Percentiles rank a stretch among this genome's conserved stretches.
phyloP scores from a whole-genome alignment of 805 yeast genomes.

The Saturnispora bothae region DNA sequence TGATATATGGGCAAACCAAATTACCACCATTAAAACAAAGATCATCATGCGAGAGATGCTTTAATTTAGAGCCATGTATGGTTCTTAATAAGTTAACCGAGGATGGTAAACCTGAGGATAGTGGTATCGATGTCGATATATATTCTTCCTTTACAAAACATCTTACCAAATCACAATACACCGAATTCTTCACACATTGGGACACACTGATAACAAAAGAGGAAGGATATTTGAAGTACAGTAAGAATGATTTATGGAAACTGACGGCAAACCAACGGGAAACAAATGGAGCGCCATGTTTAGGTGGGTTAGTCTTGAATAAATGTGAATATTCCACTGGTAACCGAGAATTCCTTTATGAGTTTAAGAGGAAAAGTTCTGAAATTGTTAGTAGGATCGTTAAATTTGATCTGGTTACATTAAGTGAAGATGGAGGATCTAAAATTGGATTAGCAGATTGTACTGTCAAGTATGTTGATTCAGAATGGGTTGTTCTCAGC shows the following conservation, averaged over 20 bases:
- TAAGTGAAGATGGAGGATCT: conserved; percentile 55
- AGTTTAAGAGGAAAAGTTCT: conserved; percentile 33
- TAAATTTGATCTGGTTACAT: conserved; percentile 51
- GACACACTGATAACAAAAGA: conserved; percentile 63
- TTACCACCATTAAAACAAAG: conserved; percentile 46
- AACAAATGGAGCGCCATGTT: conserved; percentile 43
- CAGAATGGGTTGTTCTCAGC: conserved; percentile 35
- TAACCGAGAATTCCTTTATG: conserved; percentile 31
- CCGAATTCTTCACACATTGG: conserved; percentile 61
- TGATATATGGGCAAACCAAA: conserved; percentile 39
- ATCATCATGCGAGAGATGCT: conserved; percentile 54
- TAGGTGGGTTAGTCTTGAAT: conserved; percentile 40
- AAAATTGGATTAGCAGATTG: conserved; percentile 69
- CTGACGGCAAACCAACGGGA: conserved; percentile 51
- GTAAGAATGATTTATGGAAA: conserved; percentile 62
- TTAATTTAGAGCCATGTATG: conserved; percentile 50
- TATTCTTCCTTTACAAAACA: conserved; percentile 44
- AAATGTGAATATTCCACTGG: conserved; percentile 15
- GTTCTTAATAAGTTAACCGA: conserved; percentile 49
- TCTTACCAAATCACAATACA: conserved; percentile 29
- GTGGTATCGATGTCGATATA: conserved; percentile 41
- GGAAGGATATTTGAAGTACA: conserved; percentile 43
- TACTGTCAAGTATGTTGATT: conserved; percentile 33
- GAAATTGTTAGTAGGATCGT: conserved; percentile 35
- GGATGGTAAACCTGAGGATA: conserved; percentile 41